Conservation (phyloP, 495 filamentous ascomycete species). For the Tuber umbilicatum region DNA sequence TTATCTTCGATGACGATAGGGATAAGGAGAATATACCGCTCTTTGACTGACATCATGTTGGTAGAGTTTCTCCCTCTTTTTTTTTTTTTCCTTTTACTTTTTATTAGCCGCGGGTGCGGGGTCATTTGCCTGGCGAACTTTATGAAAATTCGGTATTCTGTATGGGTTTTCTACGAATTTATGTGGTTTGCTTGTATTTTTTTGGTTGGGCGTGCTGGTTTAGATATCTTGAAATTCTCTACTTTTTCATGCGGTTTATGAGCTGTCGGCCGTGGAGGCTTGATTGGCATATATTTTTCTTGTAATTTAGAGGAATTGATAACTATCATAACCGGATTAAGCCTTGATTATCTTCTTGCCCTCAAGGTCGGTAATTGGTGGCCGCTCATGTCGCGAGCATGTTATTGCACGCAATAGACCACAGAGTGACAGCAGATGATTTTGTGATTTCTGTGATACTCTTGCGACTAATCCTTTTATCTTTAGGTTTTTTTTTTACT, state of each 20-base stretch:
- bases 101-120: background rate
- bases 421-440: background rate
- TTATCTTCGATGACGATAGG: slow-evolving; percentile 7
- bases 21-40: background rate
- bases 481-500: background rate
- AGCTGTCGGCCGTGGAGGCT: background rate
- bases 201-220: background rate
- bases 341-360: background rate
- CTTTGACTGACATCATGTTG: background rate
- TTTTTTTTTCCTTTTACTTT: background rate
- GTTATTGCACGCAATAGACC: background rate
- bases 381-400: background rate
- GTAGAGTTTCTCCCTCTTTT: background rate
- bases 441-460: background rate
- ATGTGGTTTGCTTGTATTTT: background rate
- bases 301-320: background rate
- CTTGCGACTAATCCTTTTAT: background rate
- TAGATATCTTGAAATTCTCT: background rate
- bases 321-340: background rate
- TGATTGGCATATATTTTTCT: background rate
- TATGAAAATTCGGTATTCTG: background rate
- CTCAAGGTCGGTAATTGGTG: background rate
- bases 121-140: background rate
- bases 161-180: background rate
- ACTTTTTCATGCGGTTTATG: background rate